A percentile compares a stretch with the other conserved stretches of the same genome.
Evolutionary conservation across 805 yeast species (phyloP).

Genomic region (Candida palmyrensis): DNA sequence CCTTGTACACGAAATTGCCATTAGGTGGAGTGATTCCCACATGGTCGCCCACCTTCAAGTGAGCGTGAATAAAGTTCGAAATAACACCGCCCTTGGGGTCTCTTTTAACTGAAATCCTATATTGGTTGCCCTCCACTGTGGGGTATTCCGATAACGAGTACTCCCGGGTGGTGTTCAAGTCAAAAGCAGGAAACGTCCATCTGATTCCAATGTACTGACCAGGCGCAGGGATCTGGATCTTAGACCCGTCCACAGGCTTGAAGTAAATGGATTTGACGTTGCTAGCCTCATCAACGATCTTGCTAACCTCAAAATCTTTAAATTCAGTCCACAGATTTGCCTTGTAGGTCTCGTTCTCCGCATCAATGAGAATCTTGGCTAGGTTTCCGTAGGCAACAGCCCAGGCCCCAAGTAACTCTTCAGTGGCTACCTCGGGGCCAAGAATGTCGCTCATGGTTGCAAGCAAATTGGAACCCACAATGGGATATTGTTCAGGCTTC

Average conservation of each 20-base stretch:
- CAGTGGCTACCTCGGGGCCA: constrained; percentile 55
- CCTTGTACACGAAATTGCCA: constrained; percentile 43
- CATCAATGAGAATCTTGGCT: constrained; percentile 54
- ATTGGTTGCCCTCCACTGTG: constrained; percentile 19
- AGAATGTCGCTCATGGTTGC: constrained; percentile 49
- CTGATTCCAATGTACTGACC: constrained; percentile 44
- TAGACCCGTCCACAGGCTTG: constrained; percentile 36
- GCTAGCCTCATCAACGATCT: constrained; percentile 37
- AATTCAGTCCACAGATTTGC: constrained; percentile 51
- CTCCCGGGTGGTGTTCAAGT: constrained; percentile 47
- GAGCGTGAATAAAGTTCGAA: constrained; percentile 46
- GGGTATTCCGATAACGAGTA: constrained; percentile 49
- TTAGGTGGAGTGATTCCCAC: constrained; percentile 54
- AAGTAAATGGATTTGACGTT: constrained; percentile 51
- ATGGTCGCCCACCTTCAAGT: constrained; percentile 42
- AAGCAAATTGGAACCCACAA: constrained; percentile 57
- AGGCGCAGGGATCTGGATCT: constrained; percentile 23
- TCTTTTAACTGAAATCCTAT: constrained; percentile 53
- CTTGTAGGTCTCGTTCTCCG: constrained; percentile 46
- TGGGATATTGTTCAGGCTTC: constrained; percentile 58
- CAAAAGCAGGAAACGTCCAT: constrained; percentile 28
- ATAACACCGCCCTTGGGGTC: constrained; percentile 42
- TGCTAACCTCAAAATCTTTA: constrained; percentile 43
- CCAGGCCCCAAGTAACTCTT: constrained; percentile 60
- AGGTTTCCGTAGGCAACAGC: constrained; percentile 56